These are phyloP conservation scores for Waltiozyma solani DNA, from an alignment of 1,139 yeast species.

Conservation along the genomic window DNA sequence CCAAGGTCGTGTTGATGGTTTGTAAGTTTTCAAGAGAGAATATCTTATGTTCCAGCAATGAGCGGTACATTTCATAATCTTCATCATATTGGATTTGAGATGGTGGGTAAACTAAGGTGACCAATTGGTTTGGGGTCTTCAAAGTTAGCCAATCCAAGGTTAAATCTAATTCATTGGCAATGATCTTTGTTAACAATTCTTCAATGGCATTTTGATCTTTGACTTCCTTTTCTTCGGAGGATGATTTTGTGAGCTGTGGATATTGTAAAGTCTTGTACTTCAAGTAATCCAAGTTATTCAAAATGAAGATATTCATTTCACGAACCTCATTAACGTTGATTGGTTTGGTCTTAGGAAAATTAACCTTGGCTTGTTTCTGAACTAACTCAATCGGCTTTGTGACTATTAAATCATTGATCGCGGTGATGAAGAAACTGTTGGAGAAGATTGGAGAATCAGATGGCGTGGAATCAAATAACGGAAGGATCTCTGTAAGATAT, in stretches of 20 bases:
- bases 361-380: slow-evolving; percentile 24
- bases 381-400: slow-evolving; percentile 41
- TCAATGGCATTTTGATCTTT: slow-evolving; percentile 18
- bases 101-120: slow-evolving; percentile 63
- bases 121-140: slow-evolving; percentile 46
- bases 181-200: slow-evolving; percentile 26
- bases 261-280: slow-evolving; percentile 45
- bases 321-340: neutral
- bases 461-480: slow-evolving; percentile 26
- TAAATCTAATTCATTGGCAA: slow-evolving; percentile 31
- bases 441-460: slow-evolving; percentile 27
- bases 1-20: slow-evolving; percentile 33
- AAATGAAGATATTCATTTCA: slow-evolving; percentile 30
- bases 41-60: slow-evolving; percentile 52
- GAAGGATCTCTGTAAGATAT: slow-evolving; percentile 39
- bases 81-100: slow-evolving; percentile 35
- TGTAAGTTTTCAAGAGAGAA: slow-evolving; percentile 36
- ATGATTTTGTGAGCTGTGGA: slow-evolving; percentile 18
- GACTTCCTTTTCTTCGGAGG: slow-evolving; percentile 19
- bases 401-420: slow-evolving; percentile 28
- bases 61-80: slow-evolving; percentile 46
- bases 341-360: slow-evolving; percentile 14
- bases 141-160: slow-evolving; percentile 42
- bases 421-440: slow-evolving; percentile 22
- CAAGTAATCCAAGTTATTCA: slow-evolving; percentile 52